These are phyloP conservation scores for Coemansia sp. DNA, from an alignment of 192 early-diverging fungal species.

Conservation along the genomic window DNA sequence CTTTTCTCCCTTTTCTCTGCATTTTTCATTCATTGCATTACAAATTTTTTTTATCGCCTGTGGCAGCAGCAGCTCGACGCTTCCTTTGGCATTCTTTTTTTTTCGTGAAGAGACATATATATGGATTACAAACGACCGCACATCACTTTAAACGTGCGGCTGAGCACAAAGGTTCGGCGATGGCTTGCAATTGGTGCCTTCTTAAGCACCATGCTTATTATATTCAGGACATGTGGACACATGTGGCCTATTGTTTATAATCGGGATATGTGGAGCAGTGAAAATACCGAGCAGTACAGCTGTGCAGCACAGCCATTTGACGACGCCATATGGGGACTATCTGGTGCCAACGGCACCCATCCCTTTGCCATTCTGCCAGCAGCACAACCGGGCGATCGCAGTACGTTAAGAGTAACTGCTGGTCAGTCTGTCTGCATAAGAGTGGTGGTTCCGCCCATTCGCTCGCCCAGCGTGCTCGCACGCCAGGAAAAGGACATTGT, in stretches of 20 bases:
- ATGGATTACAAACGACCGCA: background rate
- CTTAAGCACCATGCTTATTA: background rate
- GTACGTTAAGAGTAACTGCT: conserved; percentile 4
- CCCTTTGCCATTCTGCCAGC: conserved; percentile 15
- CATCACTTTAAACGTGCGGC: background rate
- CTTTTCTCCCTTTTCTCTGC: no score
- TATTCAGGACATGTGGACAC: background rate
- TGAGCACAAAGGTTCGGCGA: conserved; percentile 5
- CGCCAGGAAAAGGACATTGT: background rate
- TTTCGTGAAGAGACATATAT: no score
- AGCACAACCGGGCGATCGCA: background rate
- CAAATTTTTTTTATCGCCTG: no score
- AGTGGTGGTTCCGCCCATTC: conserved; percentile 6
- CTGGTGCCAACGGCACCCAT: background rate
- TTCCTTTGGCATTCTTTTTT: no score
- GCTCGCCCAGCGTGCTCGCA: background rate
- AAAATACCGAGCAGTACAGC: conserved; percentile 4
- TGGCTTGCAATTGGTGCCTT: background rate
- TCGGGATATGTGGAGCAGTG: background rate
- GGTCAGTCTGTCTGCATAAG: conserved; percentile 17
- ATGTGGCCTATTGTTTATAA: background rate
- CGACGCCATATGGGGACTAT: background rate
- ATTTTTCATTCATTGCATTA: no score
- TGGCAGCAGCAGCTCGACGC: no score
- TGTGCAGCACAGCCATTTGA: conserved; percentile 11